Base-by-base conservation (phyloP, 805 yeast genomes). In the Barnettozyma siamensis region DNA sequence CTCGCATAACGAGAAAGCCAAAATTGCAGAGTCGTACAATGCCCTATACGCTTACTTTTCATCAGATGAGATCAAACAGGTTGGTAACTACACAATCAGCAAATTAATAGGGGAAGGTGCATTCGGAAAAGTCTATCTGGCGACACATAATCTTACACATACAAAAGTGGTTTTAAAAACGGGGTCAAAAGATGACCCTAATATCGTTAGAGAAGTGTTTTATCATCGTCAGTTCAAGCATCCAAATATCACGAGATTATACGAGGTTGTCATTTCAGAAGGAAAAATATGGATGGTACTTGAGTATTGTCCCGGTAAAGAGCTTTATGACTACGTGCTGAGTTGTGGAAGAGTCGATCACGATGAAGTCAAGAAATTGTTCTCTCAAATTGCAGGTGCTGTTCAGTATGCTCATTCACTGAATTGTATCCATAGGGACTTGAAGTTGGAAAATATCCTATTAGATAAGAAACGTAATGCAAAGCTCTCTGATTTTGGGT, bases 401-500 rank as follows among this genome's bases (percentile, higher is more conserved):
- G 73, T 79, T 5, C 64, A 62, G 34, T 86, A 86, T 54, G 83
- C 88, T 4, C 97, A 88, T 60, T 71, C 80, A 8, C 67, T 78
- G 54, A 79, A 84, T 49, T 76, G 91, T 50, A 80, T 88, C 12
- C 97, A 88, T 60, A 70, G 97, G 43, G 97, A 88, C 57, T 66
- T 88, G 54, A 83, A 83, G 57, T 66, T 89, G 37, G 97, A 88
- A 59, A 88, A 88, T 58, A 78, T 85, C 10, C 59, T 85, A 31
- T 61, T 70, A 57, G 83, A 76, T 54, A 70, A 71, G 49, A 69
- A 72, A 43, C 64, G 76, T 19, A 69, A 78, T 35, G 78, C 86
- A 17, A 88, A 88, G 59, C 64, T 91, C 38, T 81, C 95, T 6
- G 99, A 91, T 64, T 89, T 91, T 63, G 99, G 99, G 0, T 91